Conservation (phyloP, 495 filamentous ascomycete species). For the Aspergillus baeticus region DNA sequence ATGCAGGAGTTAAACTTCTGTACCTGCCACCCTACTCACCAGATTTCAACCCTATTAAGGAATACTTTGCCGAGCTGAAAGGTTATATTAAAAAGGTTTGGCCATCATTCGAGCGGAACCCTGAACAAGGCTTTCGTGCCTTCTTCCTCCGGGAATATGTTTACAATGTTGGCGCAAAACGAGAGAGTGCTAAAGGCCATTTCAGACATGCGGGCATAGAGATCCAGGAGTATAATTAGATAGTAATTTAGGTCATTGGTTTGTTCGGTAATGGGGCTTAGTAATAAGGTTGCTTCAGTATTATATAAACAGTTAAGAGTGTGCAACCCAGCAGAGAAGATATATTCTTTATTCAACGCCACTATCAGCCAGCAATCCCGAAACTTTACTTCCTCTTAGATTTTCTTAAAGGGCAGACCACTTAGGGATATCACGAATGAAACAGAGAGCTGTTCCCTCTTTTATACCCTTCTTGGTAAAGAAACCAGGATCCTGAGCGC, state of each 20-base stretch:
- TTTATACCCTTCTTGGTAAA: slow-evolving; percentile 23
- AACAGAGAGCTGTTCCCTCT: slow-evolving; percentile 22
- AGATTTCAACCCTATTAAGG: slow-evolving; percentile 31
- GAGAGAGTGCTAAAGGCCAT: slow-evolving; percentile 23
- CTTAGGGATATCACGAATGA: slow-evolving; percentile 26
- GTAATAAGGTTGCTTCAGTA: no score
- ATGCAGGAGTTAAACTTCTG: slow-evolving; percentile 36
- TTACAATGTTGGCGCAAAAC: slow-evolving; percentile 20
- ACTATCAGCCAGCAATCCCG: neutral
- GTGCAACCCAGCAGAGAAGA: neutral
- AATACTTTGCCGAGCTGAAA: slow-evolving; percentile 25
- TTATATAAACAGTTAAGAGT: no score
- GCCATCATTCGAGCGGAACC: slow-evolving; percentile 28
- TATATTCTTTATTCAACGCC: neutral
- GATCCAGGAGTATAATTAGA: neutral
- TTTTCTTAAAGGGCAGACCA: slow-evolving; percentile 7
- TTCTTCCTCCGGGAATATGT: slow-evolving; percentile 32
- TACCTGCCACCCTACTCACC: slow-evolving; percentile 28
- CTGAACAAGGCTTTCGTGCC: slow-evolving; percentile 31
- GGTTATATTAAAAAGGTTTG: slow-evolving; percentile 19
- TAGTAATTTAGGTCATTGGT: neutral
- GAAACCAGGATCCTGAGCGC: slow-evolving; percentile 19
- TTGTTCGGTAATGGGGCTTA: no score
- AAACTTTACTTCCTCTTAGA: neutral
- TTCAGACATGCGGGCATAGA: slow-evolving; percentile 23